Evolutionary conservation across 208 protist genomes (phyloP).

Genomic region (Leishmania tarentolae): DNA sequence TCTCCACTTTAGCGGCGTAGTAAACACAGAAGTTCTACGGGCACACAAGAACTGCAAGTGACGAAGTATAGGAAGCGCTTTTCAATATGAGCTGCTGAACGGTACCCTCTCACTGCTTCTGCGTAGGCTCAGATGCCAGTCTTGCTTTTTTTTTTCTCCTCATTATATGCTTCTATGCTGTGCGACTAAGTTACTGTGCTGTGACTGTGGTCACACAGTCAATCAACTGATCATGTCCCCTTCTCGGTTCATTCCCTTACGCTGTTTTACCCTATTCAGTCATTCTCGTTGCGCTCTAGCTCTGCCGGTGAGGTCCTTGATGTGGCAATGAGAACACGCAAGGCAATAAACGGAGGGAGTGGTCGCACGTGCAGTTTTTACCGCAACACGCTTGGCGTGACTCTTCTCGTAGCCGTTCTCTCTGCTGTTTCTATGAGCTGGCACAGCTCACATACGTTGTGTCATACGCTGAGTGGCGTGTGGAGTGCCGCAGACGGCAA

Average conservation of each 20-base stretch:
- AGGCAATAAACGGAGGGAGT: neutral
- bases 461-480: slow-evolving; percentile 27
- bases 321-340: neutral
- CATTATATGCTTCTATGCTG: neutral
- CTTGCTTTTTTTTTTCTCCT: neutral
- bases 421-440: slow-evolving; percentile 41
- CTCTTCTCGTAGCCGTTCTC: slow-evolving; percentile 32
- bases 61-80: neutral
- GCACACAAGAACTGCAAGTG: neutral
- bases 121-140: neutral
- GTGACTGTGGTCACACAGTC: neutral
- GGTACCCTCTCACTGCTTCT: neutral
- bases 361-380: neutral
- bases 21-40: neutral
- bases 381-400: slow-evolving; percentile 12
- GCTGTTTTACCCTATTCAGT: neutral
- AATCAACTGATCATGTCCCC: slow-evolving; percentile 1
- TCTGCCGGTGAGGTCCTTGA: too few species aligned
- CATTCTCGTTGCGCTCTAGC: neutral
- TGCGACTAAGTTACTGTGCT: neutral
- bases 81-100: neutral
- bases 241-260: neutral
- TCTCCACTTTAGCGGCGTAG: neutral
- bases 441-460: slow-evolving; percentile 38
- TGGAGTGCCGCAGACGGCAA: slow-evolving; percentile 32